Evolutionary conservation across 2,329 filamentous ascomycete species (phyloP), one percentile per base, ranked within the genome.

Genomic region (Davidsoniella virescens): DNA sequence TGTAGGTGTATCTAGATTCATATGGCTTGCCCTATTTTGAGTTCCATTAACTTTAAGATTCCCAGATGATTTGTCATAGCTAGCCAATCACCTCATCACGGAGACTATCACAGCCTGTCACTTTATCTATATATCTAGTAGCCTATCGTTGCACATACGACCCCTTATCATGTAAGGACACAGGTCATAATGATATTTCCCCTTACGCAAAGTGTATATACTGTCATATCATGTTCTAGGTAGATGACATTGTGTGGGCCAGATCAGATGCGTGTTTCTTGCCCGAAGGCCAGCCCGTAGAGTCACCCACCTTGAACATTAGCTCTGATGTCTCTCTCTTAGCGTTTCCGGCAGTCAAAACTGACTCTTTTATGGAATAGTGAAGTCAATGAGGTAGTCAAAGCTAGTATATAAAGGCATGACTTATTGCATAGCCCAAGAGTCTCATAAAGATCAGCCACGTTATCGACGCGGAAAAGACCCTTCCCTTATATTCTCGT

Each of bases 151-250:
- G 36, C 44, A 37, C 29, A 20, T 47, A 47, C 37, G 44, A 18
- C 4, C 12, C 44, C 44, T 38, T 29, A 26, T 47, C 44, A n/a
- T 37, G 16, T 20, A 29, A 29, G 44, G 16, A 47, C 44, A 47
- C 25, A 39, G 12, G 44, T 33, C 18, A 47, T 5, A 23, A 39
- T 14, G 44, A 26, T 16, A n/a, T 17, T n/a, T 29, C 38, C 29
- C 36, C 36, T 10, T 26, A 29, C 29, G 36, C 37, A 25, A 38
- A 47, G 18, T 47, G 33, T 16, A 47, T 37, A 20, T 47, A 47
- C 29, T 47, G n/a, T 36, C 44, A 29, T 17, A 47, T 14, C 10
- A 23, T 17, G 33, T 47, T 47, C 44, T 47, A 47, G 18, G 44
- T 18, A 18, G 29, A 16, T n/a, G 44, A 33, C 33, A 47, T n/a